Percentiles rank a stretch among this genome's conserved stretches.
phyloP scores from a whole-genome alignment of 352 stramenopile species.

The Pythium biforme region DNA sequence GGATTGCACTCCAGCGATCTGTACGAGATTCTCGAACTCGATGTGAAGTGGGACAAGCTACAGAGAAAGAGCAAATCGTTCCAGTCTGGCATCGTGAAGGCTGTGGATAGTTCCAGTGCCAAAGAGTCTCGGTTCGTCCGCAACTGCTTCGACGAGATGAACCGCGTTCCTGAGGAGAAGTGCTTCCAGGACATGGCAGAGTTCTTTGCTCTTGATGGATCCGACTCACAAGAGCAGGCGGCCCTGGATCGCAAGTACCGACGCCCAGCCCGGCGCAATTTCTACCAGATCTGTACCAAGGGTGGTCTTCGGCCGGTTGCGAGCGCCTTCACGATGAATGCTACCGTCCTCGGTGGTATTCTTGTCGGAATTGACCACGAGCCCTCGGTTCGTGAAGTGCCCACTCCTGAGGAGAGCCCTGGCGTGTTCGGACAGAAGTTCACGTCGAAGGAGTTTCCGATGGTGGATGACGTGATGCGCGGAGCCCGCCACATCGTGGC shows the following conservation, averaged over 20 bases:
- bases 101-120: conserved; percentile 58
- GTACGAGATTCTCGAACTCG: conserved; percentile 85
- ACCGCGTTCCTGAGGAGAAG: conserved; percentile 73
- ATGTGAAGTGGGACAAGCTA: conserved; percentile 89
- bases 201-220: conserved; percentile 78
- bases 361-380: conserved; percentile 73
- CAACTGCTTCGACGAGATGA: conserved; percentile 80
- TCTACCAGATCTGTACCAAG: conserved; percentile 89
- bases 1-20: conserved; percentile 76
- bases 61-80: conserved; percentile 80
- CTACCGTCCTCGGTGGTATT: conserved; percentile 77
- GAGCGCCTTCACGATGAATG: conserved; percentile 84
- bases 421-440: conserved; percentile 71
- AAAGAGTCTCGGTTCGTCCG: conserved; percentile 82
- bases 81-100: conserved; percentile 61
- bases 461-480: conserved; percentile 86
- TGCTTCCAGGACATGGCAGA: conserved; percentile 84
- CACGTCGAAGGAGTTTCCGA: conserved; percentile 81
- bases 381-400: conserved; percentile 57
- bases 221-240: conserved; percentile 59
- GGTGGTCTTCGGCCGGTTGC: conserved; percentile 68
- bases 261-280: conserved; percentile 76
- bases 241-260: conserved; percentile 63
- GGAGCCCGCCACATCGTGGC: conserved; percentile 85
- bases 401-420: conserved; percentile 74